Evolutionary conservation across 352 stramenopile species (phyloP).

Genomic region (Blastocystis sp.): DNA sequence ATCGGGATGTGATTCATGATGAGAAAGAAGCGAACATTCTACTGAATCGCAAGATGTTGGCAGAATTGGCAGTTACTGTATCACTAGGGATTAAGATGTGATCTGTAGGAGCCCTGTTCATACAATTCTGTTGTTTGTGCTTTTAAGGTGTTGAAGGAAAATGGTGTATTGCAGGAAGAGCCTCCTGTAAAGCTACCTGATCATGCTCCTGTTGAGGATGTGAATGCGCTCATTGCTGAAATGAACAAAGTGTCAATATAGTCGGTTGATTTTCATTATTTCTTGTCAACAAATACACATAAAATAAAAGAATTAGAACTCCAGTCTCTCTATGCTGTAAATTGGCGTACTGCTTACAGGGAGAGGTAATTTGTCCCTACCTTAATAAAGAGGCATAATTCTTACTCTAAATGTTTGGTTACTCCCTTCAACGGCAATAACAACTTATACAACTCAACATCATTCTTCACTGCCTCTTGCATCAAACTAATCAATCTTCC

Average conservation of each 20-base stretch:
- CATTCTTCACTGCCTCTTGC: background rate
- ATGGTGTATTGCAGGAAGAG: background rate
- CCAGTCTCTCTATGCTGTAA: conserved; percentile 20
- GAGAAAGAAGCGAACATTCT: conserved; percentile 35
- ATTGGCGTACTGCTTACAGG: background rate
- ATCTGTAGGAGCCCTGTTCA: conserved; percentile 39
- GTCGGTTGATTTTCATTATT: background rate
- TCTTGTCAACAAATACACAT: conserved; percentile 25
- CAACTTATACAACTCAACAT: conserved; percentile 8
- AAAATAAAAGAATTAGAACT: conserved; percentile 53
- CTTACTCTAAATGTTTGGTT: conserved; percentile 20
- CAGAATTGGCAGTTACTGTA: conserved; percentile 55
- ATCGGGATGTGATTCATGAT: conserved; percentile 20
- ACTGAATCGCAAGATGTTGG: conserved; percentile 60
- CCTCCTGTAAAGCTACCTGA: background rate
- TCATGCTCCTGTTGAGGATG: background rate
- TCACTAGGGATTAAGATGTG: background rate
- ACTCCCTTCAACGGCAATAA: conserved; percentile 16
- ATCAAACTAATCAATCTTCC: background rate
- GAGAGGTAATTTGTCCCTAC: conserved; percentile 11
- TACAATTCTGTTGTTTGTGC: conserved; percentile 49
- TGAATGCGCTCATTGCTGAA: background rate
- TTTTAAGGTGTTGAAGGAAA: conserved; percentile 44
- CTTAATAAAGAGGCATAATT: background rate
- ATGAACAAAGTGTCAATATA: conserved; percentile 50